Base-by-base conservation (phyloP, 495 filamentous ascomycete species). In the Penicillium alfredii region DNA sequence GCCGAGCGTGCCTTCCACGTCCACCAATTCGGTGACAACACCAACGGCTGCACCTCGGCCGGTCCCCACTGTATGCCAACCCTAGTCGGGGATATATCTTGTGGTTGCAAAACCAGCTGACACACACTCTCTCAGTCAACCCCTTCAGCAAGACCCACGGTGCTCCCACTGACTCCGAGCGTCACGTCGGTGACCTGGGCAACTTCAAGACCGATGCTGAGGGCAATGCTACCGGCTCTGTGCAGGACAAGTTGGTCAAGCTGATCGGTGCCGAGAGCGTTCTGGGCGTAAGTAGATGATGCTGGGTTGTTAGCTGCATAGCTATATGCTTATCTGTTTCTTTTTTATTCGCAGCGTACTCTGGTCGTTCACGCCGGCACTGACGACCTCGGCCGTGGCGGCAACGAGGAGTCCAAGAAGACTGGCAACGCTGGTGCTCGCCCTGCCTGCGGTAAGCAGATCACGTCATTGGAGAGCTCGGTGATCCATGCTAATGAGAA, bases 1-100 rank as follows among this genome's bases (percentile, higher is more conserved):
- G 90, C 92, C 55, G 77, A 90, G 81, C 88, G 93, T 71, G 92
- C 83, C 66, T 82, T 95, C 75, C 93, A 97, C 75, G 81, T 97
- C 57, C 92, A 97, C 73, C 84, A 92, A 69, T 98, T 94, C 58
- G 92, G 93, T 64, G 92, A 96, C 78, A 97, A 96, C 77, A 96
- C 93, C 74, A 98, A 97, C 69, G 92, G 93, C 64, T 98, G 92
- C 81, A 97, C 92, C 39, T 89, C 83, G 41, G 92, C 92, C 34
- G 92, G 92, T 27, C 88, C 92, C 52, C 92, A 98, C 69, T 97
- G 87, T 92, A 77, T 56, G 84, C 67, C 17, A 4, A 12, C 21
- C 4, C 13, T 11, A 10, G 20, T 15, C 8, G 12, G 30, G 26
- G 8, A 16, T 15, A 25, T 2, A 37, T 8, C 13, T 11, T 20